Conservation (phyloP, 2,329 filamentous ascomycete species). For the Fusarium succisae region DNA sequence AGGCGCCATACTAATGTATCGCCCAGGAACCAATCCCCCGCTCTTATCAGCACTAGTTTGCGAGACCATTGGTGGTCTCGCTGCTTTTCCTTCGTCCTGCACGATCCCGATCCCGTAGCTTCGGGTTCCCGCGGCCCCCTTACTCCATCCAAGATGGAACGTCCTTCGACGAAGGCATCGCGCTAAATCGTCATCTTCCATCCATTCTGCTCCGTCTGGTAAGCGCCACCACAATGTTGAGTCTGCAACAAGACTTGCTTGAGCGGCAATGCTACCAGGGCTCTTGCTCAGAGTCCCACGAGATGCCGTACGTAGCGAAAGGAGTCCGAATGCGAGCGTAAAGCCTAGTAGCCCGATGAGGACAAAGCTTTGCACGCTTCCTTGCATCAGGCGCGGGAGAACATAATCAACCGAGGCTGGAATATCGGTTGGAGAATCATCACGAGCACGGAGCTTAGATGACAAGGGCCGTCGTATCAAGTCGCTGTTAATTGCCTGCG, state of each 20-base stretch:
- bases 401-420: slow-evolving; percentile 35
- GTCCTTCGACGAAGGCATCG: slow-evolving; percentile 41
- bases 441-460: slow-evolving; percentile 19
- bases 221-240: slow-evolving; percentile 43
- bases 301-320: slow-evolving; percentile 38
- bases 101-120: slow-evolving; percentile 42
- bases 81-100: slow-evolving; percentile 40
- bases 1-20: slow-evolving; percentile 42
- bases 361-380: slow-evolving; percentile 33
- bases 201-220: slow-evolving; percentile 42
- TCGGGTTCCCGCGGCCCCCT: slow-evolving; percentile 22
- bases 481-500: slow-evolving; percentile 39
- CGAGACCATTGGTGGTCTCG: slow-evolving; percentile 5
- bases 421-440: slow-evolving; percentile 11
- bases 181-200: slow-evolving; percentile 40
- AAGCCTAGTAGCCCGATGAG: slow-evolving; percentile 35
- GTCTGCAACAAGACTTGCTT: slow-evolving; percentile 43
- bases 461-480: slow-evolving; percentile 18
- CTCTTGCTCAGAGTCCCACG: slow-evolving; percentile 39
- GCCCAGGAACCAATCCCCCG: slow-evolving; percentile 14
- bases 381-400: slow-evolving; percentile 36
- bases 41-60: slow-evolving; percentile 17
- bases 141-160: slow-evolving; percentile 40
- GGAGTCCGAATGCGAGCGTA: slow-evolving; percentile 31
- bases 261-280: slow-evolving; percentile 44